Evolutionary conservation across 2,329 filamentous ascomycete species (phyloP), one percentile per base, ranked within the genome.

Genomic region (Botrytis porri): DNA sequence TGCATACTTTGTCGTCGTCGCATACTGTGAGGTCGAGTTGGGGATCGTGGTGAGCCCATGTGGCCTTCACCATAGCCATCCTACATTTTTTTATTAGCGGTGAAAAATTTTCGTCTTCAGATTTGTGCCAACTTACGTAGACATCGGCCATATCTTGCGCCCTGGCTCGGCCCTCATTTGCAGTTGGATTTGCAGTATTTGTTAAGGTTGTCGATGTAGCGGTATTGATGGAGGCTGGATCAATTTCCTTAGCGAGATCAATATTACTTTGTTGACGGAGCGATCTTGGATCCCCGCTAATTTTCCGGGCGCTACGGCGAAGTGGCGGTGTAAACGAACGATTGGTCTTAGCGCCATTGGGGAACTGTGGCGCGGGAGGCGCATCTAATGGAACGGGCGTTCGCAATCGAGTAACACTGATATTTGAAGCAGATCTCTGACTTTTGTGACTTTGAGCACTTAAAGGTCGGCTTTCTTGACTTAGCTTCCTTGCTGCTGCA

Each of bases 1-100:
- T 98, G 95, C 91, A 98, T 95, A 87, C 95, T 98, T 84, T 97
- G 96, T 81, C 95, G 93, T 81, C 95, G 95, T 79, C 95, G 95
- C 88, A 99, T 93, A 86, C 94, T 98, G 81, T 95, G 94, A 79
- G 96, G 95, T 83, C 95, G 91, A 78, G 94, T 97, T 72, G 96
- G 96, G 80, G 96, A 98, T 80, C 92, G 90, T 80, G 95, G 94
- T 81, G 94, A 97, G 81, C 91, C 91, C 81, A 92, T 88, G 81
- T 88, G 93, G 83, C 93, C 93, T 84, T 97, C 94, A 84, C 95
- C 95, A 86, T 90, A 95, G 84, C 94, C 95, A 88, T 97, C 94
- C 95, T 98, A 64, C 62, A 61, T 22, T 72, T 39, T 37, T 60
- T 65, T n/a, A 63, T 75, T 70, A 75, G 77, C 65, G 76, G 79